Evolutionary conservation across 331 rosid species (phyloP), one percentile per base, ranked within the genome.

Genomic region (Telfairia occidentalis): DNA sequence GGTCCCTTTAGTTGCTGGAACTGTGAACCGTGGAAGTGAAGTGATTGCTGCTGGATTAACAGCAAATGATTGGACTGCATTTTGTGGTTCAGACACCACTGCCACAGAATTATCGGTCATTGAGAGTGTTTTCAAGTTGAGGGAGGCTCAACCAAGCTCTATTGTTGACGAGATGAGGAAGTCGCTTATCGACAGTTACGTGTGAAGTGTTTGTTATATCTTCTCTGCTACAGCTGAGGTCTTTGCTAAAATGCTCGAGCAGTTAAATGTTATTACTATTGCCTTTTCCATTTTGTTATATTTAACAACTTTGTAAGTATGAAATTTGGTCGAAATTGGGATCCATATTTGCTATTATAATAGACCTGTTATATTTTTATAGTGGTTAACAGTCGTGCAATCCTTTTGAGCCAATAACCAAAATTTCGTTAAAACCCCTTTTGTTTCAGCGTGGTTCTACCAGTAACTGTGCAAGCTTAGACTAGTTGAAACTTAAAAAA

Each of bases 41-140:
- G 98, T 89, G 34, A 87, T 92, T 63, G 96, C 77, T 7, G 92
- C 96, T 55, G 96, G 98, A 61, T 77, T 92, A 83, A 82, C 75
- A 2, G 98, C 88, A 23, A 92, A 92, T 74, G 98, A 92, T 66
- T 92, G 98, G 98, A 89, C 92, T 16, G 91, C 96, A 0, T 92
- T 92, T 77, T 92, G 98, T 43, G 98, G 96, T 18, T 84, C 92
- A 0, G 98, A 92, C 80, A 92, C 98, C 40, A 90, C 96, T 4
- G 96, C 98, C 12, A 90, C 96, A 4, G 98, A 92, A 78, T 89
- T 92, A 26, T 87, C 92, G 1, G 96, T 92, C 0, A 82, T 92
- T 37, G 98, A 89, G 79, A 89, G 88, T 5, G 96, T 90, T 61
- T 91, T 94, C 92, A 92, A 87, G 88, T 82, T 95, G 81, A 91